phyloP scores from a whole-genome alignment of 208 protist genomes.

The Leishmania braziliensis region DNA sequence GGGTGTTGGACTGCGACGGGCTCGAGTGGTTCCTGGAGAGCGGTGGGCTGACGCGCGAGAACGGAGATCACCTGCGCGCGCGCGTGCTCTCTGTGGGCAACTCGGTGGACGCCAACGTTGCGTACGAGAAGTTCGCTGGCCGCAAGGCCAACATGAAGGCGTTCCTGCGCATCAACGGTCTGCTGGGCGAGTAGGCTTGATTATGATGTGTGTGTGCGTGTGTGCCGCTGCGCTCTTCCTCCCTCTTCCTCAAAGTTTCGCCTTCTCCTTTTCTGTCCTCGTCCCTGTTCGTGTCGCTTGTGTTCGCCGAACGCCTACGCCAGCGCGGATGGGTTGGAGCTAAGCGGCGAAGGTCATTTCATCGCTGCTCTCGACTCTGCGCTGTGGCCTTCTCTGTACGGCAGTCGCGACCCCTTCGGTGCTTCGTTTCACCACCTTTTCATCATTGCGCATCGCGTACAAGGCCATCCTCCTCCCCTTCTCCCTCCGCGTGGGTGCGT shows the following conservation, averaged over 20 bases:
- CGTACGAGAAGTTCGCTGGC: conserved; percentile 39
- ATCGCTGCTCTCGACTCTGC: background rate
- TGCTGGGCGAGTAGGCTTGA: background rate
- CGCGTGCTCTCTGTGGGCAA: conserved; percentile 69
- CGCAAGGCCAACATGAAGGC: conserved; percentile 36
- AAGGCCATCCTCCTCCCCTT: background rate
- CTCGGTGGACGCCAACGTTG: conserved; percentile 45
- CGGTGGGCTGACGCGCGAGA: conserved; percentile 43
- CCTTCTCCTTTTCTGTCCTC: background rate
- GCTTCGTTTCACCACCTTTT: background rate
- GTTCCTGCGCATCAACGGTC: conserved; percentile 33
- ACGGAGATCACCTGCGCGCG: conserved; percentile 61
- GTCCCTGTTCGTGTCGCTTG: background rate
- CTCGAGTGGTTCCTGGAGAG: no score
- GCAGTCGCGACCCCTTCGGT: background rate
- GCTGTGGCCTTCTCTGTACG: background rate
- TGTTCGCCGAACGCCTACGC: background rate
- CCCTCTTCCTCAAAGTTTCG: background rate
- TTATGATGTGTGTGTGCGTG: background rate
- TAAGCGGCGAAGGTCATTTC: background rate
- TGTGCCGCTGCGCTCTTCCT: background rate
- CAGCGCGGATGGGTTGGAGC: background rate
- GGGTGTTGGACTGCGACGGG: no score
- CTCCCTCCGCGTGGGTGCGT: background rate
- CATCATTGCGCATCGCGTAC: background rate